Evolutionary conservation across 768 basidiomycete genomes (phyloP).

Genomic region (Tylopilus subfusipes): DNA sequence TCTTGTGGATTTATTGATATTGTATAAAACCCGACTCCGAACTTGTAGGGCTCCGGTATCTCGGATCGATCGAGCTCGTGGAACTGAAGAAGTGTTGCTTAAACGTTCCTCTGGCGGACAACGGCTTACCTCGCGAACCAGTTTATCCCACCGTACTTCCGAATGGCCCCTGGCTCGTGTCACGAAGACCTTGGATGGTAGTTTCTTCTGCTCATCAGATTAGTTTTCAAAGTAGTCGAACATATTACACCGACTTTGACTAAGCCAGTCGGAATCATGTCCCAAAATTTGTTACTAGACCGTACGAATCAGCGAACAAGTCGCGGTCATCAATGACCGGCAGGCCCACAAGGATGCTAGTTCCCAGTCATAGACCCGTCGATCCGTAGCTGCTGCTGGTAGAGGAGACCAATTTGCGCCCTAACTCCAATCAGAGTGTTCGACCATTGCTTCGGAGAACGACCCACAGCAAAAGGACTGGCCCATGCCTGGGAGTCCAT

Average conservation of each 20-base stretch:
- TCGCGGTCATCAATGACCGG: background rate
- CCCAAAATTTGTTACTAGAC: slow-evolving; percentile 44
- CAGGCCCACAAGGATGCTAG: slow-evolving; percentile 38
- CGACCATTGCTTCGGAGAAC: background rate
- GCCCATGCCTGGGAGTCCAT: slow-evolving; percentile 44
- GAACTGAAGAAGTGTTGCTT: slow-evolving; percentile 27
- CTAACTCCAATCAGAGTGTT: slow-evolving; percentile 20
- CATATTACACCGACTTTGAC: slow-evolving; percentile 31
- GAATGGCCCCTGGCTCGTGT: slow-evolving; percentile 15
- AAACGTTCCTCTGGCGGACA: background rate
- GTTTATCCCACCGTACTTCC: slow-evolving; percentile 37
- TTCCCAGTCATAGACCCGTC: slow-evolving; percentile 38
- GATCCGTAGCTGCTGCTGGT: slow-evolving; percentile 34
- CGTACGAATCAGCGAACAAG: slow-evolving; percentile 4
- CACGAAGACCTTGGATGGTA: slow-evolving; percentile 37
- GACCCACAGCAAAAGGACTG: slow-evolving; percentile 49
- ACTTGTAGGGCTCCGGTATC: slow-evolving; percentile 32
- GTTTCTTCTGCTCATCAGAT: slow-evolving; percentile 28
- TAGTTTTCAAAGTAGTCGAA: background rate
- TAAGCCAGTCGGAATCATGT: slow-evolving; percentile 43
- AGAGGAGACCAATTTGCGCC: slow-evolving; percentile 48
- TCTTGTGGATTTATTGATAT: slow-evolving; percentile 47
- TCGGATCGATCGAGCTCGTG: slow-evolving; percentile 31
- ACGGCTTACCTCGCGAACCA: slow-evolving; percentile 38
- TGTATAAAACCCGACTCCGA: slow-evolving; percentile 44